Conservation (phyloP, 2,329 filamentous ascomycete genomes). For the Xylaria sp. region DNA sequence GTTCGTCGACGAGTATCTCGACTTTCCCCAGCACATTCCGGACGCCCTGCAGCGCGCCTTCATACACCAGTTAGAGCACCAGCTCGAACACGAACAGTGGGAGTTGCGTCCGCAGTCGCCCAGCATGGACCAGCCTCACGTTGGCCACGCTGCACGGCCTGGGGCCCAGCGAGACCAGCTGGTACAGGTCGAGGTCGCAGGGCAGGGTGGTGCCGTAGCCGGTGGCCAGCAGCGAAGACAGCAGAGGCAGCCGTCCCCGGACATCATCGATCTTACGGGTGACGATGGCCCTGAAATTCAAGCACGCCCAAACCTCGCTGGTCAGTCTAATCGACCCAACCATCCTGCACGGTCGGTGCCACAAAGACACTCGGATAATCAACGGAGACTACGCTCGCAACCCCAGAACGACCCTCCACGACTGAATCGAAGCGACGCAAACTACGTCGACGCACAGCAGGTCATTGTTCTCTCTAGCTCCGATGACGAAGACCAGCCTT, state of each 20-base stretch:
- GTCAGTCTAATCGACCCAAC: slow-evolving; percentile 2
- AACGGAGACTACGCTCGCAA: slow-evolving; percentile 42
- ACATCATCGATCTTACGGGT: slow-evolving; percentile 47
- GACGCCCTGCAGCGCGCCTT: slow-evolving; percentile 24
- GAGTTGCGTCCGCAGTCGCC: slow-evolving; percentile 18
- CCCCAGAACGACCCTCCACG: slow-evolving; percentile 43
- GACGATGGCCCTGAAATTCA: slow-evolving; percentile 38
- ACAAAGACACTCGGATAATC: slow-evolving; percentile 37
- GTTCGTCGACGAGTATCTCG: slow-evolving; percentile 35
- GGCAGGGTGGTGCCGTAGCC: slow-evolving; percentile 10
- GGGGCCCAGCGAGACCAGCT: slow-evolving; percentile 41
- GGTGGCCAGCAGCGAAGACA: slow-evolving; percentile 24
- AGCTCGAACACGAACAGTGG: slow-evolving; percentile 26
- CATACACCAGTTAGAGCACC: slow-evolving; percentile 30
- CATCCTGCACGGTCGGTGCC: slow-evolving; percentile 25
- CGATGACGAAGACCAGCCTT: slow-evolving; percentile 46
- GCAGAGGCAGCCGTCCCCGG: slow-evolving; percentile 32
- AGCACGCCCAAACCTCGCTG: slow-evolving; percentile 5
- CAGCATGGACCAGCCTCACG: slow-evolving; percentile 19
- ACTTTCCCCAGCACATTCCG: slow-evolving; percentile 24
- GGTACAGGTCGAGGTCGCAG: slow-evolving; percentile 42
- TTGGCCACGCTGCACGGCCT: slow-evolving; percentile 4
- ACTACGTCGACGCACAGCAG: slow-evolving; percentile 42
- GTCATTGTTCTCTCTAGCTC: slow-evolving; percentile 48
- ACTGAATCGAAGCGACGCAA: slow-evolving; percentile 47